These are phyloP conservation scores for Venturia effusa DNA, from an alignment of 2,329 filamentous ascomycete genomes.

Conservation along the genomic window DNA sequence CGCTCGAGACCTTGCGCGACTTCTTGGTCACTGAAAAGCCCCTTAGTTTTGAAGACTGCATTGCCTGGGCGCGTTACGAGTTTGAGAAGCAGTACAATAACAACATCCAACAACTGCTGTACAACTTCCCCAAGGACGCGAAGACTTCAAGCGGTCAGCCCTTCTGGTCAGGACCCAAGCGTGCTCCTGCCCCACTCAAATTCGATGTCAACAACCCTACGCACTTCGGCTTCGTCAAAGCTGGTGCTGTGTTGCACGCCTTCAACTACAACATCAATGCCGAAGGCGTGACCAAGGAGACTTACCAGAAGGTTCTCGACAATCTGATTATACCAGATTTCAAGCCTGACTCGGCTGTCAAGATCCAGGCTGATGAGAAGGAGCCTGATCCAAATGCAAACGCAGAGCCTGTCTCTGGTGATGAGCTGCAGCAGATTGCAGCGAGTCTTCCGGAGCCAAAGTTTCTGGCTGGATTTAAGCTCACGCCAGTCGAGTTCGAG, in stretches of 20 bases:
- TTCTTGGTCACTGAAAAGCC: conserved; percentile 89
- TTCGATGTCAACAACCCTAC: conserved; percentile 78
- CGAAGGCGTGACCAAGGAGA: conserved; percentile 57
- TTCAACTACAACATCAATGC: conserved; percentile 97
- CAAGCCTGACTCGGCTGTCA: conserved; percentile 76
- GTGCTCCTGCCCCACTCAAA: conserved; percentile 81
- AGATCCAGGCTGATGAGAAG: conserved; percentile 92
- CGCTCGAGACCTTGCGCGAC: conserved; percentile 78
- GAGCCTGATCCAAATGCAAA: conserved; percentile 83
- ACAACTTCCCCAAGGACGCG: conserved; percentile 95
- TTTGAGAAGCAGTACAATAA: conserved; percentile 98
- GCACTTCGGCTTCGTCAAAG: conserved; percentile 78
- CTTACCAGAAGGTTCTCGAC: conserved; percentile 72
- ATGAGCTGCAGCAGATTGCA: conserved; percentile 60
- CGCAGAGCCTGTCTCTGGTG: conserved; percentile 53
- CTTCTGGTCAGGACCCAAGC: conserved; percentile 98
- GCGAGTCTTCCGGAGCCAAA: conserved; percentile 66
- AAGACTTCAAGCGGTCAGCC: conserved; percentile 76
- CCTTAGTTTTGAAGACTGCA: conserved; percentile 87
- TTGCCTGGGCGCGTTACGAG: conserved; percentile 84
- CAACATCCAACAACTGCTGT: conserved; percentile 85
- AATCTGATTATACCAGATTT: conserved; percentile 96
- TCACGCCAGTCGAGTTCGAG: conserved; percentile 90
- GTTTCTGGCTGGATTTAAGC: conserved; percentile 74
- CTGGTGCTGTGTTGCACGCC: conserved; percentile 84